phyloP scores from a whole-genome alignment of 2,329 filamentous ascomycete species.

The Trichoderma semiorbis region DNA sequence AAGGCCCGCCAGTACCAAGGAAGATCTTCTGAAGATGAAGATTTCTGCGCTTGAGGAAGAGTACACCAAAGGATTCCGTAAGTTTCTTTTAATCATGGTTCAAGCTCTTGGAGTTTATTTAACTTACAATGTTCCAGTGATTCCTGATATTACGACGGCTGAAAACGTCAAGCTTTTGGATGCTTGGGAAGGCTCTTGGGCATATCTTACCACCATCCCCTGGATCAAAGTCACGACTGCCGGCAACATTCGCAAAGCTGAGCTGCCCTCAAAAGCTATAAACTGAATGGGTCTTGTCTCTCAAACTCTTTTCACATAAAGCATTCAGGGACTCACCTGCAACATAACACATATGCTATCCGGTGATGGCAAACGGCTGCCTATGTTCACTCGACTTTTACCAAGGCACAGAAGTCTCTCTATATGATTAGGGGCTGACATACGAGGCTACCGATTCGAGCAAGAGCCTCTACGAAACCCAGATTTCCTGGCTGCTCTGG shows the following conservation, averaged over 20 bases:
- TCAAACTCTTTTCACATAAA: background rate
- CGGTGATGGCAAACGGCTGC: background rate
- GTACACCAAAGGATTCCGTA: constrained; percentile 78
- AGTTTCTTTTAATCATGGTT: constrained; percentile 28
- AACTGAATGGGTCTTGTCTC: constrained; percentile 19
- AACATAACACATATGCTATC: background rate
- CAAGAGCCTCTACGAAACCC: background rate
- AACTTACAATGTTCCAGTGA: constrained; percentile 40
- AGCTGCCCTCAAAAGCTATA: constrained; percentile 64
- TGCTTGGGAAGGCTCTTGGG: constrained; percentile 81
- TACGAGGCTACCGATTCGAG: background rate
- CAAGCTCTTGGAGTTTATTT: background rate
- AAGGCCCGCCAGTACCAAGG: constrained; percentile 70
- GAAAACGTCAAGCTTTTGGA: constrained; percentile 64
- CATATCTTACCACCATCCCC: constrained; percentile 68
- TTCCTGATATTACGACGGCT: constrained; percentile 71
- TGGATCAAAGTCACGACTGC: constrained; percentile 71
- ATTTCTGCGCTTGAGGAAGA: constrained; percentile 72
- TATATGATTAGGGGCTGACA: background rate
- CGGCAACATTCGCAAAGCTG: constrained; percentile 64
- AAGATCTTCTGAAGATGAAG: constrained; percentile 72
- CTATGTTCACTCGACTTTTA: background rate
- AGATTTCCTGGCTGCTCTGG: background rate
- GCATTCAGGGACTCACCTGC: background rate
- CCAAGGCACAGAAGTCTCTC: background rate